These are phyloP conservation scores for Knufia petricola DNA, from an alignment of 2,329 filamentous ascomycete species.

Conservation along the genomic window DNA sequence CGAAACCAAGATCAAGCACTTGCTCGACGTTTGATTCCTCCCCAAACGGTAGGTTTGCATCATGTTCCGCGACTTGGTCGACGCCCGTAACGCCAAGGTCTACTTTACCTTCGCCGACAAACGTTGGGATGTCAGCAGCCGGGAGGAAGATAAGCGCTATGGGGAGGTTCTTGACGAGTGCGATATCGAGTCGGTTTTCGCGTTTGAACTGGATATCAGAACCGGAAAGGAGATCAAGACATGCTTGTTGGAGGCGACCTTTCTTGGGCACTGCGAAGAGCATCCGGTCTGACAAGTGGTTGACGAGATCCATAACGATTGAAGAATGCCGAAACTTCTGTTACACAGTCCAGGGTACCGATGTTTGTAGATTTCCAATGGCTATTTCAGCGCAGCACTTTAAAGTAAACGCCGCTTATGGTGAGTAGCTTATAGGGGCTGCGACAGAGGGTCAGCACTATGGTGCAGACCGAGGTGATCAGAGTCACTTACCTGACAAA, in stretches of 20 bases:
- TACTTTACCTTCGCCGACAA: conserved; percentile 87
- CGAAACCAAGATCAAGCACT: conserved; percentile 83
- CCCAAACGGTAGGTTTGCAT: conserved; percentile 42
- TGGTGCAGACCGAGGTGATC: no score
- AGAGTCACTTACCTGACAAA: conserved; percentile 1
- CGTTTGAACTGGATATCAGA: conserved; percentile 95
- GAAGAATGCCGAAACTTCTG: not conserved
- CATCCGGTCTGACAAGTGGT: conserved; percentile 75
- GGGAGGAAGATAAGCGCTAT: conserved; percentile 96
- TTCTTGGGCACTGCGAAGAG: conserved; percentile 99
- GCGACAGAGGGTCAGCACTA: no score
- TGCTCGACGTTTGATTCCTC: conserved; percentile 60
- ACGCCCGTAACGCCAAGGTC: conserved; percentile 90
- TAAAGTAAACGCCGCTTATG: no score
- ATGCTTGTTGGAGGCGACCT: conserved; percentile 80
- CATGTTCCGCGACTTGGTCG: conserved; percentile 88
- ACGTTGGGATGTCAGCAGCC: conserved; percentile 92
- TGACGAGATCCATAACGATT: conserved; percentile 50
- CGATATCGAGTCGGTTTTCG: conserved; percentile 91
- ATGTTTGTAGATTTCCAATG: no score
- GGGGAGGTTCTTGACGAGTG: conserved; percentile 90
- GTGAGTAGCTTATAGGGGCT: no score
- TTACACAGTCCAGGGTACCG: no score
- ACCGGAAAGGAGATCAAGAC: conserved; percentile 82
- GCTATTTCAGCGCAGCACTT: no score